Evolutionary conservation across 331 rosid genomes (phyloP).

Genomic region (Stylosanthes scabra): DNA sequence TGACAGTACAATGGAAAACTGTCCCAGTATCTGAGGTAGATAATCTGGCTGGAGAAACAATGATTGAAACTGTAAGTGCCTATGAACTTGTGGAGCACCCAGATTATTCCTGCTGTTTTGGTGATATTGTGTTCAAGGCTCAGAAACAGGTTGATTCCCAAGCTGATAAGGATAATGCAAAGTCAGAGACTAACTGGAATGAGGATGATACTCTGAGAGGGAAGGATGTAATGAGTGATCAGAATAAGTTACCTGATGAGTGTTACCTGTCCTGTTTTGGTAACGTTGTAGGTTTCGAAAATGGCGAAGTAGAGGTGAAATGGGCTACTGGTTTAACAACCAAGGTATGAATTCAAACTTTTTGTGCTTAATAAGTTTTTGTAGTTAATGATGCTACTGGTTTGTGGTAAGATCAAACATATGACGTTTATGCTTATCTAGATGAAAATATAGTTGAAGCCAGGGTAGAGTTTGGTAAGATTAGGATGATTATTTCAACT

Average conservation of each 20-base stretch:
- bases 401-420: slow-evolving; percentile 22
- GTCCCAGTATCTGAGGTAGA: slow-evolving; percentile 41
- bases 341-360: slow-evolving; percentile 58
- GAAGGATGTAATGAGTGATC: slow-evolving; percentile 38
- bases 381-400: slow-evolving; percentile 35
- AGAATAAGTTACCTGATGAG: slow-evolving; percentile 47
- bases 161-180: slow-evolving; percentile 45
- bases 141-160: slow-evolving; percentile 59
- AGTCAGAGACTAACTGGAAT: slow-evolving; percentile 40
- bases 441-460: slow-evolving; percentile 5
- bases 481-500: slow-evolving; percentile 5
- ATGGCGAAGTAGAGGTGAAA: slow-evolving; percentile 85
- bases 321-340: slow-evolving; percentile 85
- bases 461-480: neutral
- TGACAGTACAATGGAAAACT: slow-evolving; percentile 75
- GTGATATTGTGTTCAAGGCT: slow-evolving; percentile 85
- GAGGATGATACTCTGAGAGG: slow-evolving; percentile 49
- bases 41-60: slow-evolving; percentile 47
- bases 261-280: slow-evolving; percentile 72
- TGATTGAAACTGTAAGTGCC: slow-evolving; percentile 84
- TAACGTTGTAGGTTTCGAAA: slow-evolving; percentile 64
- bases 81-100: slow-evolving; percentile 94
- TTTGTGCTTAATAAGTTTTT: slow-evolving; percentile 35
- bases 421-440: slow-evolving; percentile 10
- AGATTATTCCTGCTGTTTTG: slow-evolving; percentile 75